Base-by-base conservation (phyloP, 164 flowering plant species). In the Liquidambar formosana region DNA sequence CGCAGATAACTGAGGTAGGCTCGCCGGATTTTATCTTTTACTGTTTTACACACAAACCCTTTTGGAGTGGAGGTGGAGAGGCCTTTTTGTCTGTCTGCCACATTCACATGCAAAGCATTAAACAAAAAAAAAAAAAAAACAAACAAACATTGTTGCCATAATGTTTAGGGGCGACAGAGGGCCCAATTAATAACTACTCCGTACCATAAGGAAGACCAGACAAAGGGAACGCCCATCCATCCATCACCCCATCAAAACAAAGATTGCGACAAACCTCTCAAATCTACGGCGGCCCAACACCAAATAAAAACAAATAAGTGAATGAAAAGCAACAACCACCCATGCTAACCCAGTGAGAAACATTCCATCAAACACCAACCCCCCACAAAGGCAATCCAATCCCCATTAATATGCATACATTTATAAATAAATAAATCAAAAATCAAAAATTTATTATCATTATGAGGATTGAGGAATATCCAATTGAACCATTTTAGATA, bases 71-170 rank as follows among this genome's bases (percentile, higher is more conserved):
- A n/a, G n/a, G n/a, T n/a, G n/a, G n/a, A n/a, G n/a, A n/a, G 15
- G 57, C 47, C 67, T 57, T 69, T 72, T 69, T 75, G 78, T 75
- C 78, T 75, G 78, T 75, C 78, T 72, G 81, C 78, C 81, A 78
- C 72, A 57, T 61, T 66, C 74, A 61, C 52, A 63, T n/a, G 53
- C 22, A 25, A 27, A 16, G n/a, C 2, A 73, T n/a, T 58, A 38
- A 74, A 64, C 54, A 59, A 60, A n/a, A n/a, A n/a, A n/a, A n/a
- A n/a, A n/a, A n/a, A n/a, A n/a, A n/a, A n/a, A n/a, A n/a, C n/a
- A n/a, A n/a, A n/a, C n/a, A n/a, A 47, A 61, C 51, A 48, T 63
- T 58, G 21, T 52, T 57, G 58, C 72, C 74, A 69, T 70, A 65
- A 69, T 25, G 57, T 25, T 33, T 62, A 62, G 65, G 21, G 22